phyloP scores from a whole-genome alignment of 352 stramenopile species.

The Aphanomyces invadans region DNA sequence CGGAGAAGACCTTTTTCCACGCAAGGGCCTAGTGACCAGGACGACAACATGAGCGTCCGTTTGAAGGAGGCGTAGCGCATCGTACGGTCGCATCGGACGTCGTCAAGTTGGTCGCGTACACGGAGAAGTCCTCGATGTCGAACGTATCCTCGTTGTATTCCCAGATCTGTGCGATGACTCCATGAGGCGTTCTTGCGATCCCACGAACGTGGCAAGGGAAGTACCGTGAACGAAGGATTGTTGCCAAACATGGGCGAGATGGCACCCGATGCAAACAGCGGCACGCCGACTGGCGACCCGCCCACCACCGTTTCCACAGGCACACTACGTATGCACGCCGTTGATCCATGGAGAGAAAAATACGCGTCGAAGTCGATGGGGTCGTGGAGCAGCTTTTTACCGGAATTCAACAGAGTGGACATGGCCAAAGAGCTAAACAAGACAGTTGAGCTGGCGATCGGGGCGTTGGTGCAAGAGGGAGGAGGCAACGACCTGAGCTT shows the following conservation, averaged over 20 bases:
- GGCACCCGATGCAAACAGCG: constrained; percentile 70
- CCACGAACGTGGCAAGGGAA: background rate
- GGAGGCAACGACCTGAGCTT: too few species aligned
- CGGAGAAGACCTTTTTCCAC: constrained; percentile 12
- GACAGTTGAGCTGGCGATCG: background rate
- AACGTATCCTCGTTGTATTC: constrained; percentile 57
- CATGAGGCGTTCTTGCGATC: too few species aligned
- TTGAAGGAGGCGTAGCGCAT: too few species aligned
- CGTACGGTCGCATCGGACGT: too few species aligned
- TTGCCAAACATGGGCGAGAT: constrained; percentile 87
- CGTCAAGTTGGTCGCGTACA: constrained; percentile 69
- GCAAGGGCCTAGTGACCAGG: background rate
- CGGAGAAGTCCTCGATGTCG: constrained; percentile 59
- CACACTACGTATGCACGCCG: too few species aligned
- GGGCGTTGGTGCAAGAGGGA: background rate
- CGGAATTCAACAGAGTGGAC: constrained; percentile 90
- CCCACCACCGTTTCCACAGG: too few species aligned
- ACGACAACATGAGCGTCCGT: too few species aligned
- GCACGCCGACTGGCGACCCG: constrained; percentile 41
- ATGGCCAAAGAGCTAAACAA: constrained; percentile 80
- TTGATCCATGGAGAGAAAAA: too few species aligned
- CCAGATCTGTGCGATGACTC: constrained; percentile 34
- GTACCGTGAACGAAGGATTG: constrained; percentile 84
- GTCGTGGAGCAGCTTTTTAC: too few species aligned
- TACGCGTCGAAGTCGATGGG: too few species aligned